These are phyloP conservation scores for Cyclotella sp. DNA, from an alignment of 108 stramenopile genomes.

Conservation along the genomic window DNA sequence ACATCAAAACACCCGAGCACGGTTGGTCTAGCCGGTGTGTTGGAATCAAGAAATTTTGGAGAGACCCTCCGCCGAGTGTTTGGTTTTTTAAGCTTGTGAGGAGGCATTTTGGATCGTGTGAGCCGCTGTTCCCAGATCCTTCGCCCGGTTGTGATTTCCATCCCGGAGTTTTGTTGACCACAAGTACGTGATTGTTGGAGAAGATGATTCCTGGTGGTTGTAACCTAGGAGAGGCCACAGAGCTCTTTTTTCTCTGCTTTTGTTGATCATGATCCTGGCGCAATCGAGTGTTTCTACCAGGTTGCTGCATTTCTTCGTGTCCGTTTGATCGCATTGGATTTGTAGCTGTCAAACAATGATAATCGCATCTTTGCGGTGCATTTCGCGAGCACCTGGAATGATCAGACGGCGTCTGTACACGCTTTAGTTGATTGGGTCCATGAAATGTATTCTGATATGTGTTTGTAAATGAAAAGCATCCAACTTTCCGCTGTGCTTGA, in stretches of 20 bases:
- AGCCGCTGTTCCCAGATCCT: constrained; percentile 12
- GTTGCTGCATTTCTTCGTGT: not conserved
- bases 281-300: not conserved
- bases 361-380: not conserved
- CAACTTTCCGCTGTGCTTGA: too few relatives aligned
- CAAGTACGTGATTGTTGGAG: constrained; percentile 83
- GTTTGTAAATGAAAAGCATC: too few relatives aligned
- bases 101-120: constrained; percentile 64
- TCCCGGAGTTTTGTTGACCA: constrained; percentile 86
- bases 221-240: constrained; percentile 9
- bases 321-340: not conserved
- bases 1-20: constrained; percentile 78
- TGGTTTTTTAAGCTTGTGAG: constrained; percentile 62
- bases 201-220: constrained; percentile 59
- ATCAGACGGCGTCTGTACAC: not conserved
- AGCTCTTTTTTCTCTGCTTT: constrained; percentile 1
- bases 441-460: too few relatives aligned
- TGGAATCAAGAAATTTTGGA: constrained; percentile 71
- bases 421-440: not conserved
- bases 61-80: constrained; percentile 72
- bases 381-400: not conserved
- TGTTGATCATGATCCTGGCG: not conserved
- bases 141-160: constrained; percentile 83
- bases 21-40: constrained; percentile 90
- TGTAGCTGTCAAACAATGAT: not conserved